Evolutionary conservation across 352 stramenopile species (phyloP).

Genomic region (Phytophthora nicotianae): DNA sequence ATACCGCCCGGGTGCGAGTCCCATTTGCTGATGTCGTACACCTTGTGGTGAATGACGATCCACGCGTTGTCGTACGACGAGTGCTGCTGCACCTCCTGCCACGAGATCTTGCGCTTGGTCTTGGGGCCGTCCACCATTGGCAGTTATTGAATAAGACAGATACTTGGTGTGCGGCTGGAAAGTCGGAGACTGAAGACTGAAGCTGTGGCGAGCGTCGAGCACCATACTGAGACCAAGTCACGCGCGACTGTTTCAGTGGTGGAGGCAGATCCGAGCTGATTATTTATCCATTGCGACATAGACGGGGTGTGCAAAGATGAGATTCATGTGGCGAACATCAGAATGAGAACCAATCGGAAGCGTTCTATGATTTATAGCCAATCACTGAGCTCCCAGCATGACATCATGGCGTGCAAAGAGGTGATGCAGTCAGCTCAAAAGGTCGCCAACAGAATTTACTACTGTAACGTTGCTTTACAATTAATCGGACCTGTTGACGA

Average conservation of each 20-base stretch:
- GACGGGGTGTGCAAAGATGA: conserved; percentile 9
- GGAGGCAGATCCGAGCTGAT: conserved; percentile 23
- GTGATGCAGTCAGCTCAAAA: conserved; percentile 10
- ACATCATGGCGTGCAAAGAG: conserved; percentile 29
- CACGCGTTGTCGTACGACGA: conserved; percentile 76
- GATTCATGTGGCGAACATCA: conserved; percentile 7
- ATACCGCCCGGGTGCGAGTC: conserved; percentile 85
- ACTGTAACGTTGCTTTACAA: no score
- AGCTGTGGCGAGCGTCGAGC: conserved; percentile 15
- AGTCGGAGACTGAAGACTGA: conserved; percentile 37
- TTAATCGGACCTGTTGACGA: neutral
- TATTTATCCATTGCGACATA: conserved; percentile 12
- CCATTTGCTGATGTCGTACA: conserved; percentile 91
- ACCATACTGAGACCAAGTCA: conserved; percentile 9
- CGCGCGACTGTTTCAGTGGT: conserved; percentile 30
- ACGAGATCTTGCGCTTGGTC: conserved; percentile 71
- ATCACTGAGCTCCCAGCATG: conserved; percentile 3
- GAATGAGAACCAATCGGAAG: conserved; percentile 5
- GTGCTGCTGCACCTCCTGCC: conserved; percentile 81
- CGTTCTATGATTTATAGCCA: conserved; percentile 1
- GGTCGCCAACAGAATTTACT: neutral
- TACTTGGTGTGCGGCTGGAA: conserved; percentile 20
- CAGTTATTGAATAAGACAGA: conserved; percentile 1
- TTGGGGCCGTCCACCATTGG: conserved; percentile 73
- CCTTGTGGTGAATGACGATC: conserved; percentile 92